A percentile compares a stretch with the other conserved stretches of the same genome.
phyloP scores from a whole-genome alignment of 352 stramenopile species.

The Plasmopara muralis region DNA sequence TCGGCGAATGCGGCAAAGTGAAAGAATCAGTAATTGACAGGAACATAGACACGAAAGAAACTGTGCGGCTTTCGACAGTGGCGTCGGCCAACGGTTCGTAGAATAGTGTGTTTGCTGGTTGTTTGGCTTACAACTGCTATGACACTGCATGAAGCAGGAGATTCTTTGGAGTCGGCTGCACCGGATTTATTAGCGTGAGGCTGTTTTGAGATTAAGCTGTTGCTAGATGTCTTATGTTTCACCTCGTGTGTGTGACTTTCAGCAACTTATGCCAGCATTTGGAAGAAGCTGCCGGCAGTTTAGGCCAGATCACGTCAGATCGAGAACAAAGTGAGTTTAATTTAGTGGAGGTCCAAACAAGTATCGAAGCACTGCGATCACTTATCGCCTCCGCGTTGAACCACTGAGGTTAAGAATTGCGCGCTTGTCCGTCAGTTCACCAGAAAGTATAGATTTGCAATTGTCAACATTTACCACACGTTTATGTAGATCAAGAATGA shows the following conservation, averaged over 20 bases:
- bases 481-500: not conserved
- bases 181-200: constrained; percentile 1
- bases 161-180: not conserved
- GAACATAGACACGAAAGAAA: constrained; percentile 1
- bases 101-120: not conserved
- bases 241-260: not conserved
- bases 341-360: constrained; percentile 33
- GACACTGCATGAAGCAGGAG: not conserved
- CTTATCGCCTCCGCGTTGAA: constrained; percentile 9
- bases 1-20: constrained; percentile 11
- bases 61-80: not conserved
- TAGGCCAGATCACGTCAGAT: constrained; percentile 1
- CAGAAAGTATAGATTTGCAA: no score
- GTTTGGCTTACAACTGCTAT: not conserved
- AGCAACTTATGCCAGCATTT: constrained; percentile 3
- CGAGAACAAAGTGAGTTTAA: constrained; percentile 15
- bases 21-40: not conserved
- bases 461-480: no score
- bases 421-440: no score
- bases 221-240: not conserved
- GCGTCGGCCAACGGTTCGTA: not conserved
- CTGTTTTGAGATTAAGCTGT: not conserved
- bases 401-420: not conserved
- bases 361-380: constrained; percentile 32
- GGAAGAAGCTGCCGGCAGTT: constrained; percentile 2